Evolutionary conservation across 164 flowering plant genomes (phyloP), one percentile per base, ranked within the genome.

Genomic region (Chimonanthus salicifolius): DNA sequence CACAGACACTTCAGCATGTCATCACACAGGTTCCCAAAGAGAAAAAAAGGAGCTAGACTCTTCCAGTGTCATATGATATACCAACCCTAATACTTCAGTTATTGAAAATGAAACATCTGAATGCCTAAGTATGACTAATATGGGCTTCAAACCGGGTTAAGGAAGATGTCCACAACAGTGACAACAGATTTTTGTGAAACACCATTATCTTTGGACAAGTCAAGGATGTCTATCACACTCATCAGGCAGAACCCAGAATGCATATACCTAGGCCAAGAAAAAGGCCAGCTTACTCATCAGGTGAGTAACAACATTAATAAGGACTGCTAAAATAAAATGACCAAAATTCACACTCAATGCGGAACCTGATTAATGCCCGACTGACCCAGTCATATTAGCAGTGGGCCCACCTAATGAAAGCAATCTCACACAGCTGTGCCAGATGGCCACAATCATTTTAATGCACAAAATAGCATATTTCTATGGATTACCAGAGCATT

Each of bases 401-500:
- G 9, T 49, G 51, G 6, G 51, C 51, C 51, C 51, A 49, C 51
- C 51, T 49, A 49, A 51, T 51, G 13, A 51, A 15, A 15, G 16
- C 16, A 51, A 9, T 51, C 13, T 51, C 13, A 10, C 13, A 51
- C 13, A 51, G 58, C 4, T 51, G 13, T 11, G 58, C 58, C 58
- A 0, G 58, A 10, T 51, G 58, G 33, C 33, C 33, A 54, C 11
- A 54, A 54, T 54, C 60, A 54, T 54, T 4, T 13, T 54, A 11
- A 54, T 11, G 60, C 60, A n/a, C 60, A 54, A 3, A 6, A 54
- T 54, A 11, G 60, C 16, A 10, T 54, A 9, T 54, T n/a, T 54
- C 49, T 54, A 60, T 15, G n/a, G 63, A 64, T 83, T 91, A 96
- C 98, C 92, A 94, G 84, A 80, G 97, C 98, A 85, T 96, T 92